phyloP scores from a whole-genome alignment of 306 rosid genomes.

The Astragalus glycyphyllos region DNA sequence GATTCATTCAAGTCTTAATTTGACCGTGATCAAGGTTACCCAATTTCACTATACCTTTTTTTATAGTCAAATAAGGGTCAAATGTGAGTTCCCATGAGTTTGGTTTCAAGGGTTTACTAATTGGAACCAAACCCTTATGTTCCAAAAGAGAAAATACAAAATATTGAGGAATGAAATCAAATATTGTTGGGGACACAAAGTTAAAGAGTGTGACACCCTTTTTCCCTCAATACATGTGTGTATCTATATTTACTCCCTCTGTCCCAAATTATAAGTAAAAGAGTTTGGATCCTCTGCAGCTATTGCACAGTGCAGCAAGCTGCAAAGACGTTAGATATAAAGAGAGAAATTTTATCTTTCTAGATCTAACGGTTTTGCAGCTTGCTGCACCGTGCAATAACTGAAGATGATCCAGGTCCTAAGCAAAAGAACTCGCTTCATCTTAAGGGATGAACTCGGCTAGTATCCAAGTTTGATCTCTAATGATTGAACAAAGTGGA shows the following conservation, averaged over 20 bases:
- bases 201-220: constrained; percentile 20
- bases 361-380: too few relatives aligned
- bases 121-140: constrained; percentile 35
- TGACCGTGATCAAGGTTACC: constrained; percentile 37
- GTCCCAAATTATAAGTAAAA: too few relatives aligned
- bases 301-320: too few relatives aligned
- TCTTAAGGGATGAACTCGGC: too few relatives aligned
- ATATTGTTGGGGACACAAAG: constrained; percentile 36
- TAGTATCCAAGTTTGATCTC: too few relatives aligned
- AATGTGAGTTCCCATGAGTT: constrained; percentile 53
- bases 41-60: constrained; percentile 1
- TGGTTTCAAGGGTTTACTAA: constrained; percentile 27
- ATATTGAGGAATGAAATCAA: constrained; percentile 27
- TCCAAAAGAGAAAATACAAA: neutral
- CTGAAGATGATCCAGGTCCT: too few relatives aligned
- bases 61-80: constrained; percentile 39
- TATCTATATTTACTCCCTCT: neutral
- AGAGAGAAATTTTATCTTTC: too few relatives aligned
- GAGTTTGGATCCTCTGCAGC: too few relatives aligned
- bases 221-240: constrained; percentile 14
- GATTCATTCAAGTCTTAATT: constrained; percentile 18
- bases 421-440: too few relatives aligned
- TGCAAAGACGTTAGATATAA: too few relatives aligned
- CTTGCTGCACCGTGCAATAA: too few relatives aligned
- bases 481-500: too few relatives aligned